Evolutionary conservation across 1,139 yeast genomes (phyloP), one percentile per base, ranked within the genome.

Genomic region (Geotrichum klebahnii): DNA sequence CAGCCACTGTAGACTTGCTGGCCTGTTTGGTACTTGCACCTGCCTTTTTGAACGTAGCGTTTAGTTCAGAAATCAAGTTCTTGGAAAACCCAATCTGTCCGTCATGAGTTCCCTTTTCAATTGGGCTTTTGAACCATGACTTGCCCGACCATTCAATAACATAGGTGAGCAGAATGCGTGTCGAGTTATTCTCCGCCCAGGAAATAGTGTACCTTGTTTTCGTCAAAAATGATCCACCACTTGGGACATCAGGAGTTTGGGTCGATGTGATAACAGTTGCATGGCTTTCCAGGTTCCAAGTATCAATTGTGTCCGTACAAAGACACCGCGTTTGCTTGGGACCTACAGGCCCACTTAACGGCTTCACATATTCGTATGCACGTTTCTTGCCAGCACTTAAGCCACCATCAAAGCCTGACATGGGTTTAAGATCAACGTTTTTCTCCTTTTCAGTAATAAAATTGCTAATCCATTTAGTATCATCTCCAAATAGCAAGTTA

Each of bases 191-290:
- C 2, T 76, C 75, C 1, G 79, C 95, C 98, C 98, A 94, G 39
- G 82, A 77, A 16, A 90, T 63, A 55, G 75, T 80, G 36, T 63
- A 63, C 51, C 80, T 77, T 0, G 97, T 85, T 50, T 79, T 77
- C 5, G 90, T 84, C 48, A 80, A 76, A 67, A 94, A 94, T 1
- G 87, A 75, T 59, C 77, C 79, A 3, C 99, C 99, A 52, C 89
- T 84, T 1, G 99, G 99, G 10, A 94, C 97, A 68, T 92, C 97
- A 0, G 97, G 98, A 0, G 96, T 85, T 22, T 75, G 75, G 0
- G 96, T 85, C 0, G 76, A 65, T 59, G 85, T 90, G 35, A 79
- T 76, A 2, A 87, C 82, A 33, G 78, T 70, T 37, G 84, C 76
- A 53, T 69, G 72, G 29, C 75, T 70, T 12, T 81, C 78, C 43